phyloP scores from a whole-genome alignment of 495 filamentous ascomycete genomes.

The Annulohypoxylon bovei region DNA sequence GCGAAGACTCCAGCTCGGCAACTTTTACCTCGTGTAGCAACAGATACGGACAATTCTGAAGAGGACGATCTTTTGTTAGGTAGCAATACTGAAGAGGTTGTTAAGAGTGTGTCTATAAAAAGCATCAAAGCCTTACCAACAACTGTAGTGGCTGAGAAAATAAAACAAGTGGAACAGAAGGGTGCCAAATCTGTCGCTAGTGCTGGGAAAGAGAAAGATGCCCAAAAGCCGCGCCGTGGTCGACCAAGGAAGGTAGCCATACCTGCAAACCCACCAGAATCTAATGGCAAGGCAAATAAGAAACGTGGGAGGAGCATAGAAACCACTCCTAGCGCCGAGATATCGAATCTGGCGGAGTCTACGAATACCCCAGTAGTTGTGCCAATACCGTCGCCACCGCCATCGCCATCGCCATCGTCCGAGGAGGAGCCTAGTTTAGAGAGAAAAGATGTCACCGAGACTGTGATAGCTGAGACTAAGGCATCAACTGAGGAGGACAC shows the following conservation, averaged over 20 bases:
- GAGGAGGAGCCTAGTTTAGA: constrained; percentile 3
- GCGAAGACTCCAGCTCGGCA: constrained; percentile 15
- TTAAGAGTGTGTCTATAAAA: not conserved
- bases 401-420: not conserved
- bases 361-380: not conserved
- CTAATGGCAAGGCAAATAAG: not conserved
- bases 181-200: not conserved
- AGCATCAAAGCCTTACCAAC: constrained; percentile 11
- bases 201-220: not conserved
- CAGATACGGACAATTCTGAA: constrained; percentile 28
- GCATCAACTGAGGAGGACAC: not conserved
- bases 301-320: not conserved
- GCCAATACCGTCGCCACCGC: not conserved
- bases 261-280: constrained; percentile 2
- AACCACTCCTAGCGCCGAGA: not conserved
- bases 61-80: constrained; percentile 42
- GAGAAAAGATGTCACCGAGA: not conserved
- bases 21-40: constrained; percentile 5
- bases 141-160: not conserved
- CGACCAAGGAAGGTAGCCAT: constrained; percentile 15
- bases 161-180: not conserved
- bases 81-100: constrained; percentile 1
- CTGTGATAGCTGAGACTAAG: not conserved
- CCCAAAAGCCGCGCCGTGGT: constrained; percentile 10
- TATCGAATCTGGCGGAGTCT: not conserved